Conservation (phyloP, 176 grass and related monocot species). For the Echinochloa phyllopogon region DNA sequence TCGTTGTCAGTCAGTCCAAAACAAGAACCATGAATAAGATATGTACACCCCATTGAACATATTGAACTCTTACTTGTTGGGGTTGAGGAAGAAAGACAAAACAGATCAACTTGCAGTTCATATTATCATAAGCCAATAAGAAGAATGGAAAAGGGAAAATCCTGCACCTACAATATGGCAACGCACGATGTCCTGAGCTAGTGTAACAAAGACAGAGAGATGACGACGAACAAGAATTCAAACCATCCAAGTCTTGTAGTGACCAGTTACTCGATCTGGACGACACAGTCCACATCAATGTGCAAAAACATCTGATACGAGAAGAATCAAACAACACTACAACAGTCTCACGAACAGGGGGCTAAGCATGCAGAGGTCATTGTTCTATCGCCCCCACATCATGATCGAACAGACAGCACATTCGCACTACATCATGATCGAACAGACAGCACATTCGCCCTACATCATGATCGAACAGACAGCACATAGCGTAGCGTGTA, state of each 20-base stretch:
- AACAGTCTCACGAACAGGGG: neutral
- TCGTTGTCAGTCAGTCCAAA: neutral
- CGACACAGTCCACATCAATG: neutral
- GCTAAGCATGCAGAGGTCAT: neutral
- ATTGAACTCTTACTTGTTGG: neutral
- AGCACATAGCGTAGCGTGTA: neutral
- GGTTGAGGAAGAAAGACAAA: neutral
- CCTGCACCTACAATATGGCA: neutral
- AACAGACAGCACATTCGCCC: neutral
- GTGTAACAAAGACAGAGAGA: neutral
- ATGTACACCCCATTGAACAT: neutral
- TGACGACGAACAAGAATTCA: neutral
- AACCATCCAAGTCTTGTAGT: neutral
- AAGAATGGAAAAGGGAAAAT: neutral
- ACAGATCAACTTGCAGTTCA: neutral
- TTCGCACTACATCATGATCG: neutral
- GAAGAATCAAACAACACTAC: constrained; percentile 8
- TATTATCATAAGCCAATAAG: neutral
- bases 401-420: neutral
- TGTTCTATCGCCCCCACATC: neutral
- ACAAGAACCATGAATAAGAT: neutral
- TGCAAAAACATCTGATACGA: neutral
- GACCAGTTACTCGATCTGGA: neutral
- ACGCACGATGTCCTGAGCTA: neutral
- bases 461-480: neutral